Evolutionary conservation across 2,329 filamentous ascomycete genomes (phyloP), one percentile per base, ranked within the genome.

Genomic region (Talaromyces funiculosus): DNA sequence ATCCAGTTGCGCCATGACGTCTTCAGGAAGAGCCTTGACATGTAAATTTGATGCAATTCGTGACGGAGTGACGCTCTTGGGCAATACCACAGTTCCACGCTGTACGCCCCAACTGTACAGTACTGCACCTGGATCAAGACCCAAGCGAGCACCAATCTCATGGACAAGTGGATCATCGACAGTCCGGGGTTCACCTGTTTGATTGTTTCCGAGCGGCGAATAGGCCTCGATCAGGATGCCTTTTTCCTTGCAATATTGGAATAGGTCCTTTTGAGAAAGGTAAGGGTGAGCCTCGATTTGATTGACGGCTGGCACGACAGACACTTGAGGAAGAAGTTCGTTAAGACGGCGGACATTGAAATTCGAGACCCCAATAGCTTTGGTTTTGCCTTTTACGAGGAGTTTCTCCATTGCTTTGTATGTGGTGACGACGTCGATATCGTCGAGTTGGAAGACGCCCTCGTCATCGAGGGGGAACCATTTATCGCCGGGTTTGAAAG

Each of bases 331-430:
- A 12, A 42, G 38, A 20, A 42, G 38, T 9, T 42, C 38, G 9
- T 42, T 42, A 8, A 42, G 18, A 4, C 38, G 38, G 18, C 38
- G 38, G 58, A 77, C 71, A 59, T 73, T 77, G 69, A 81, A 83
- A 69, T 83, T 83, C 24, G 75, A 80, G n/a, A 83, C 73, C 3
- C 81, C 81, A 62, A 83, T 82, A 0, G 80, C 80, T 60, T 73
- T 78, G 45, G 73, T 72, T 63, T 82, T 79, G 24, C 75, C 77
- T 10, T 68, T 73, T 9, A 68, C 60, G 18, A 77, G 61, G 3
- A 75, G 64, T 55, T 75, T 73, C 61, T 80, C 78, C 76, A 80
- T 78, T 3, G 80, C 81, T 65, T 77, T 80, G 69, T 79, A 83
- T 4, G 81, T 82, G 22, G 35, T 67, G 45, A 63, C 56, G 16